Conservation (phyloP, 495 filamentous ascomycete genomes). For the Usnea hakonensis region DNA sequence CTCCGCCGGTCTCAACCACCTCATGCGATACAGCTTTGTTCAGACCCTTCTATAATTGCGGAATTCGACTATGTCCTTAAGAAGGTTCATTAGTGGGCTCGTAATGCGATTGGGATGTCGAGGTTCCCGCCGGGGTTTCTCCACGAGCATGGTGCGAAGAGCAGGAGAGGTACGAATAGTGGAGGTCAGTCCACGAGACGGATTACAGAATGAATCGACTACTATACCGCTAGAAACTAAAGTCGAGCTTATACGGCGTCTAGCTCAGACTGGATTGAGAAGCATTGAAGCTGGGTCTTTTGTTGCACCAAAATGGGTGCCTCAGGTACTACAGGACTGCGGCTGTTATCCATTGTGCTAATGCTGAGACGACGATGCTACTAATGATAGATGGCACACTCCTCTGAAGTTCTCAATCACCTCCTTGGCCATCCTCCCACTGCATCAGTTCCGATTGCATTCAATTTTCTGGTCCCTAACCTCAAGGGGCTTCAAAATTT, state of each 20-base stretch:
- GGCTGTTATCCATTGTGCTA: not conserved
- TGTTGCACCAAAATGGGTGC: conserved; percentile 95
- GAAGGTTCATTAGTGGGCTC: not conserved
- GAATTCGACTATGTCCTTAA: not conserved
- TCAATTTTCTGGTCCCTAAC: conserved; percentile 93
- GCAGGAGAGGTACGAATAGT: conserved; percentile 58
- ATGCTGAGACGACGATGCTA: not conserved
- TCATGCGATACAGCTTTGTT: not conserved
- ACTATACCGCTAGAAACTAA: conserved; percentile 74
- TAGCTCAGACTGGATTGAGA: conserved; percentile 77
- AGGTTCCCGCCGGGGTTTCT: not conserved
- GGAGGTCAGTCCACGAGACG: conserved; percentile 91
- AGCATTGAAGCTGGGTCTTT: conserved; percentile 95
- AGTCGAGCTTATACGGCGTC: conserved; percentile 67
- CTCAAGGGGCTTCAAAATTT: conserved; percentile 62
- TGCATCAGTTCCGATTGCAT: conserved; percentile 62
- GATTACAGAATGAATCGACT: conserved; percentile 91
- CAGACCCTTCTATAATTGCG: not conserved
- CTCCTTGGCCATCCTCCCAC: conserved; percentile 53
- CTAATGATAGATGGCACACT: conserved; percentile 74
- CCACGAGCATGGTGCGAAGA: conserved; percentile 7
- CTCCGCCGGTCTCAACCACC: not conserved
- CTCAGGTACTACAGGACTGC: conserved; percentile 57
- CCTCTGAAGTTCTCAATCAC: conserved; percentile 69
- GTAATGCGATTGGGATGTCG: not conserved